A percentile compares a stretch with the other conserved stretches of the same genome.
These are phyloP conservation scores for Ophiognomonia clavigignenti-juglandacearum DNA, from an alignment of 2,329 filamentous ascomycete genomes.

Conservation along the genomic window DNA sequence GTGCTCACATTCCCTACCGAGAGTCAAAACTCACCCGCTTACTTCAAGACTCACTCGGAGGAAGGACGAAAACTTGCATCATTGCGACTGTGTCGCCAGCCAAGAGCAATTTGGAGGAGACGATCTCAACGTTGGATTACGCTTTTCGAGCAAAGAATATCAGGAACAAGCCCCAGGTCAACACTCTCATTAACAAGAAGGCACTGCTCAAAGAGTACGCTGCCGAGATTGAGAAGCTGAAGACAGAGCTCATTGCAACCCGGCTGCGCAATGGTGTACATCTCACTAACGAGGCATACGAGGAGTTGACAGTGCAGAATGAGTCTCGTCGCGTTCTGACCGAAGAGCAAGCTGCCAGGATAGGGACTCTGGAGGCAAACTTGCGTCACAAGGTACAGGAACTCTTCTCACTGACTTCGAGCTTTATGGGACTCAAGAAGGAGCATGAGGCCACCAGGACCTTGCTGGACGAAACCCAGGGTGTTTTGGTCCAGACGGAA, in stretches of 20 bases:
- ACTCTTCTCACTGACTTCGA: slow-evolving; percentile 78
- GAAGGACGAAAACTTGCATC: slow-evolving; percentile 95
- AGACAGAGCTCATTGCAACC: slow-evolving; percentile 88
- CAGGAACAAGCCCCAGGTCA: slow-evolving; percentile 93
- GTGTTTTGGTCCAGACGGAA: slow-evolving; percentile 82
- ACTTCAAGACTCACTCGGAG: slow-evolving; percentile 93
- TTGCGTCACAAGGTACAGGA: slow-evolving; percentile 92
- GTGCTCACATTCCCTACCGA: slow-evolving; percentile 81
- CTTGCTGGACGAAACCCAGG: slow-evolving; percentile 73
- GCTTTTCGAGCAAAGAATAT: slow-evolving; percentile 98
- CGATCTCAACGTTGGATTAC: slow-evolving; percentile 96
- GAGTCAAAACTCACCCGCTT: slow-evolving; percentile 95
- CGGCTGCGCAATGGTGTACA: slow-evolving; percentile 94
- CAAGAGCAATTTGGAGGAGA: slow-evolving; percentile 94
- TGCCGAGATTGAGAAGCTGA: slow-evolving; percentile 87
- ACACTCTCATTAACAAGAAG: slow-evolving; percentile 88
- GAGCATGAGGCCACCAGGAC: slow-evolving; percentile 75
- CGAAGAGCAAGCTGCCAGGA: slow-evolving; percentile 87
- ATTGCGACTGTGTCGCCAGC: slow-evolving; percentile 95
- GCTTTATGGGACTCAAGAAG: slow-evolving; percentile 83
- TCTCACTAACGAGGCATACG: slow-evolving; percentile 80
- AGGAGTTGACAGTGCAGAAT: slow-evolving; percentile 86
- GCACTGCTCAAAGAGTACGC: slow-evolving; percentile 88
- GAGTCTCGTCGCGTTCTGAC: slow-evolving; percentile 87
- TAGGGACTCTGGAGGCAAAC: slow-evolving; percentile 87